Conservation (phyloP, 2,329 filamentous ascomycete genomes). For the Diatrype stigma region DNA sequence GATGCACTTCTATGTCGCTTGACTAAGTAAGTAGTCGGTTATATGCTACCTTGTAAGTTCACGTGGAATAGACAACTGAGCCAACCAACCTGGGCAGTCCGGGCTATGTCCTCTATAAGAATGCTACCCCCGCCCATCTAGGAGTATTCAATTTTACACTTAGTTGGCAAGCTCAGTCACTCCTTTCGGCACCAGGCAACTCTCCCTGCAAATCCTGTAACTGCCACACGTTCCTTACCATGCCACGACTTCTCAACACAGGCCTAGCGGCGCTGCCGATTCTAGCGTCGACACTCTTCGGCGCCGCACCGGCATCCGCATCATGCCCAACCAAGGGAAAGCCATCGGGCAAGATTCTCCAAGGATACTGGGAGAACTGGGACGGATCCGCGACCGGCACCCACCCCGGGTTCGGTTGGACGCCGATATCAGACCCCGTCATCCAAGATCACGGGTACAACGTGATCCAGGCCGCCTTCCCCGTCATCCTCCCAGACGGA, state of each 20-base stretch:
- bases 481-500: conserved; percentile 30
- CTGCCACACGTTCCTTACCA: not conserved
- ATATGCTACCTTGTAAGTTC: not conserved
- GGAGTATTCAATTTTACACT: not conserved
- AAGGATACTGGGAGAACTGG: conserved; percentile 35
- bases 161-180: not conserved
- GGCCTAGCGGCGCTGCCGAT: not conserved
- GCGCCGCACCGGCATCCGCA: conserved; percentile 7
- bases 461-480: conserved; percentile 31
- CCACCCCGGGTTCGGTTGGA: conserved; percentile 31
- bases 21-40: not conserved
- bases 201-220: too few species aligned
- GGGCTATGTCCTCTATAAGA: not conserved
- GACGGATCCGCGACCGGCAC: conserved; percentile 29
- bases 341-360: conserved; percentile 29
- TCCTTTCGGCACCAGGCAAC: not conserved
- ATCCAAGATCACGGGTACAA: conserved; percentile 30
- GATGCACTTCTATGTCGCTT: not conserved
- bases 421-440: conserved; percentile 25
- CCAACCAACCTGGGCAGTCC: not conserved
- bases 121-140: not conserved
- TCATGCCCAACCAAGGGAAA: conserved; percentile 29
- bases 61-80: not conserved
- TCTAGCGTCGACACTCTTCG: not conserved
- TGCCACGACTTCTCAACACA: not conserved